phyloP scores from a whole-genome alignment of 495 filamentous ascomycete genomes.

The Beverwykella pulmonaria region DNA sequence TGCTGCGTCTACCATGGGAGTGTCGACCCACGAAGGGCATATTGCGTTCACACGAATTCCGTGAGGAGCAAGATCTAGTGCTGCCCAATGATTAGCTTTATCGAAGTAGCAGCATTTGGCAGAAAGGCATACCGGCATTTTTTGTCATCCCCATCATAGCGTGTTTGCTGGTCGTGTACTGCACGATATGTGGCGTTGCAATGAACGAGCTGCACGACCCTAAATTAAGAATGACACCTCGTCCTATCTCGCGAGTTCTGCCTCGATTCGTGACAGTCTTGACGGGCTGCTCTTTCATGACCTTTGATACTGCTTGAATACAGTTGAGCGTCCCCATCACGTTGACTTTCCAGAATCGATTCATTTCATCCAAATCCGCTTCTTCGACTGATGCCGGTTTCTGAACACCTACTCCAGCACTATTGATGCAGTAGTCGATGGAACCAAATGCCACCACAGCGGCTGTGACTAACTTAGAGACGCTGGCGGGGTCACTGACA shows the following conservation, averaged over 20 bases:
- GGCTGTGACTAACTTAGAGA: not conserved
- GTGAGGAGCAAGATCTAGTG: not conserved
- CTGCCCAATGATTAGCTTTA: too few species aligned
- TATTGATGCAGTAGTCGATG: not conserved
- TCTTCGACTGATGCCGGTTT: not conserved
- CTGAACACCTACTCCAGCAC: slow-evolving; percentile 4
- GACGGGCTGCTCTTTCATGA: not conserved
- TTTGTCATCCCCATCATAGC: not conserved
- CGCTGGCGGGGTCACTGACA: not conserved
- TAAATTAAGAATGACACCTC: slow-evolving; percentile 2
- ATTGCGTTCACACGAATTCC: slow-evolving; percentile 7
- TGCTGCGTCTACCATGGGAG: not conserved
- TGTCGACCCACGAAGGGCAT: slow-evolving; percentile 4
- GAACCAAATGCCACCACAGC: not conserved
- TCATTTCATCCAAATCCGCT: not conserved
- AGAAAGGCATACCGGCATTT: slow-evolving; percentile 3
- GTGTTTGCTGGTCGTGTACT: slow-evolving; percentile 2
- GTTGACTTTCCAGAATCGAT: not conserved
- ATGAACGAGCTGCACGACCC: not conserved
- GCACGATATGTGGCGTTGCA: not conserved
- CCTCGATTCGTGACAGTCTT: not conserved
- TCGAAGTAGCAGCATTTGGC: too few species aligned
- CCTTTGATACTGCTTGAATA: not conserved
- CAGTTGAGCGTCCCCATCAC: not conserved
- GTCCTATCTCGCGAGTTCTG: not conserved